Evolutionary conservation across 495 filamentous ascomycete genomes (phyloP).

Genomic region (Chaetomium cochliodes): DNA sequence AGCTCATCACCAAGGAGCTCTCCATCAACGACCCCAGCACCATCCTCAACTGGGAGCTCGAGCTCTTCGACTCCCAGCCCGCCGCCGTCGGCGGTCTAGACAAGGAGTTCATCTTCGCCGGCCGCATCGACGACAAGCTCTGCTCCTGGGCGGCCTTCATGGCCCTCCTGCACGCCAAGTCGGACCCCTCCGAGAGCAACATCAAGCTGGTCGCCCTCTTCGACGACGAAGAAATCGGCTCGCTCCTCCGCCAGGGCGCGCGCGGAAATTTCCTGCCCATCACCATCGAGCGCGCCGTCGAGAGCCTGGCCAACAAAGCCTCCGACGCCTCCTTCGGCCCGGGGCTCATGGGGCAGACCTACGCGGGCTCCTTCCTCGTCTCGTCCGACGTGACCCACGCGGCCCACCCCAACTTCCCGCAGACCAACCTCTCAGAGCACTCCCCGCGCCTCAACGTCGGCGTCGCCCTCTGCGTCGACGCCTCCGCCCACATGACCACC

Average conservation of each 20-base stretch:
- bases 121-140: conserved; percentile 94
- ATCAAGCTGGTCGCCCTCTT: conserved; percentile 89
- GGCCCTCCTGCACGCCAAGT: conserved; percentile 69
- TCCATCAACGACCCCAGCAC: conserved; percentile 62
- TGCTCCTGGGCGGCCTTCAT: conserved; percentile 91
- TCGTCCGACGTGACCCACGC: conserved; percentile 93
- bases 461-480: conserved; percentile 77
- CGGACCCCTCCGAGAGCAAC: conserved; percentile 50
- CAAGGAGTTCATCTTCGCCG: conserved; percentile 92
- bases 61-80: conserved; percentile 89
- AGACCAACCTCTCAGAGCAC: conserved; percentile 79
- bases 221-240: conserved; percentile 96
- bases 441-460: conserved; percentile 87
- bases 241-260: conserved; percentile 84
- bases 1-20: conserved; percentile 73
- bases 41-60: conserved; percentile 96
- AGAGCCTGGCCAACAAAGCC: conserved; percentile 53
- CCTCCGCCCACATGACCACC: conserved; percentile 90
- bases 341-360: conserved; percentile 74
- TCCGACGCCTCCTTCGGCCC: conserved; percentile 49
- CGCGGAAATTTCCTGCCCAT: conserved; percentile 80
- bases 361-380: conserved; percentile 89
- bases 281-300: conserved; percentile 75
- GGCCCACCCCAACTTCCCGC: conserved; percentile 88
- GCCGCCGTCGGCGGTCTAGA: conserved; percentile 81